A percentile compares a stretch with the other conserved stretches of the same genome.
These are phyloP conservation scores for Prunus yedoensis DNA, from an alignment of 331 rosid species.

Conservation along the genomic window DNA sequence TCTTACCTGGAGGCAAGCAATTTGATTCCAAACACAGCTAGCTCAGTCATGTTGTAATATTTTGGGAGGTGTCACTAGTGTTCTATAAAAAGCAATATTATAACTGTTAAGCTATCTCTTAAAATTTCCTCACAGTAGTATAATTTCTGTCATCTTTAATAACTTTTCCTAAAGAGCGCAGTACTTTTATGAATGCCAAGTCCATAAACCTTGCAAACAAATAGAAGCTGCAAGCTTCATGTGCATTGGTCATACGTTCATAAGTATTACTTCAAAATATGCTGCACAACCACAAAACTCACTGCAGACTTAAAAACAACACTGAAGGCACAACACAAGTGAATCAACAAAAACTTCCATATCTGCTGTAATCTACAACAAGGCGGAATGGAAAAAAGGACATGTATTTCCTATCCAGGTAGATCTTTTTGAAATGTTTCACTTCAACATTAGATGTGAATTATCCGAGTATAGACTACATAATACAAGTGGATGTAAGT, in stretches of 20 bases:
- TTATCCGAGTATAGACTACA: not conserved
- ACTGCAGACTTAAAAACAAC: not conserved
- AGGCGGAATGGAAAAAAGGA: not conserved
- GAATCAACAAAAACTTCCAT: slow-evolving; percentile 15
- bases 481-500: slow-evolving; percentile 44
- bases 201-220: not conserved
- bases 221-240: not conserved
- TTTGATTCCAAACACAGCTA: not conserved
- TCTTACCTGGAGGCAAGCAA: not conserved
- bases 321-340: not conserved
- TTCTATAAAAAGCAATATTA: not conserved
- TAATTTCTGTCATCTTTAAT: not conserved
- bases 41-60: not conserved
- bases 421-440: slow-evolving; percentile 23
- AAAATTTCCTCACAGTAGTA: not conserved
- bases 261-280: not conserved
- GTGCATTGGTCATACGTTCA: not conserved
- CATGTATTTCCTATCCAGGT: slow-evolving; percentile 32
- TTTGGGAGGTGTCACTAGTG: not conserved
- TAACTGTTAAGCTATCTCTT: not conserved
- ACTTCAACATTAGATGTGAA: slow-evolving; percentile 25
- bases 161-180: not conserved
- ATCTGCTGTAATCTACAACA: slow-evolving; percentile 16
- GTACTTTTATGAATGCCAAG: not conserved
- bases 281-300: not conserved